These are phyloP conservation scores for Puccinia novopanici DNA, from an alignment of 1,284 basidiomycete genomes.

Conservation along the genomic window DNA sequence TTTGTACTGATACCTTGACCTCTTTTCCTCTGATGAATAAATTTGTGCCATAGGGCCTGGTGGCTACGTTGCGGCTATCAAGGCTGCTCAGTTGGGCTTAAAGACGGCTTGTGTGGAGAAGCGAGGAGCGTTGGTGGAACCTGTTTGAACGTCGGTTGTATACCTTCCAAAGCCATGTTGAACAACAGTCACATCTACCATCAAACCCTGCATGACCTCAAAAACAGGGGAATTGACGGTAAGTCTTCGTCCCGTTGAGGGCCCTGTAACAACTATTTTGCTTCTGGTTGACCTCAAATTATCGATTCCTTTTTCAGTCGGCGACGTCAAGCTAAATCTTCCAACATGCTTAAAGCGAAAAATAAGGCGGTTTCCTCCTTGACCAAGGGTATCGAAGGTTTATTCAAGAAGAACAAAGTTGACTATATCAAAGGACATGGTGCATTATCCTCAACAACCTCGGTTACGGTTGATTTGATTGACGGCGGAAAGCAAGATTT, in stretches of 20 bases:
- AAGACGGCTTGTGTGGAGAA: constrained; percentile 98
- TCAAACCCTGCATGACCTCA: constrained; percentile 85
- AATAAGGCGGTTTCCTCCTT: constrained; percentile 77
- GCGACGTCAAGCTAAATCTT: constrained; percentile 79
- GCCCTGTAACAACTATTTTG: background rate
- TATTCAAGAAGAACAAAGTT: constrained; percentile 98
- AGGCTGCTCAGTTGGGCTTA: constrained; percentile 90
- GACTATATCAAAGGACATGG: constrained; percentile 95
- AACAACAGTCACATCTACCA: constrained; percentile 99
- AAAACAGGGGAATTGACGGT: constrained; percentile 90
- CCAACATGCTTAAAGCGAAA: constrained; percentile 92
- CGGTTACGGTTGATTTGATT: constrained; percentile 75
- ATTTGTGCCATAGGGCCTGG: constrained; percentile 72
- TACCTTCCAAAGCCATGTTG: constrained; percentile 82
- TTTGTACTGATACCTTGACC: background rate
- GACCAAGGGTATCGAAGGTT: constrained; percentile 86
- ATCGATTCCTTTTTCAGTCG: constrained; percentile 62
- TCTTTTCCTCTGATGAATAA: constrained; percentile 61
- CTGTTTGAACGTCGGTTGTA: constrained; percentile 97
- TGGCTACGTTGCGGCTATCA: constrained; percentile 97
- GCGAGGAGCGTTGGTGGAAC: constrained; percentile 90
- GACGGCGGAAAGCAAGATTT: constrained; percentile 80
- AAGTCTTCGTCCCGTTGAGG: constrained; percentile 50
- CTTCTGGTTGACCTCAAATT: background rate
- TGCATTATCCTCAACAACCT: constrained; percentile 78